Percentiles rank a stretch among this genome's conserved stretches.
Conservation (phyloP, 495 filamentous ascomycete species). For the Penicillium simplicissimum region DNA sequence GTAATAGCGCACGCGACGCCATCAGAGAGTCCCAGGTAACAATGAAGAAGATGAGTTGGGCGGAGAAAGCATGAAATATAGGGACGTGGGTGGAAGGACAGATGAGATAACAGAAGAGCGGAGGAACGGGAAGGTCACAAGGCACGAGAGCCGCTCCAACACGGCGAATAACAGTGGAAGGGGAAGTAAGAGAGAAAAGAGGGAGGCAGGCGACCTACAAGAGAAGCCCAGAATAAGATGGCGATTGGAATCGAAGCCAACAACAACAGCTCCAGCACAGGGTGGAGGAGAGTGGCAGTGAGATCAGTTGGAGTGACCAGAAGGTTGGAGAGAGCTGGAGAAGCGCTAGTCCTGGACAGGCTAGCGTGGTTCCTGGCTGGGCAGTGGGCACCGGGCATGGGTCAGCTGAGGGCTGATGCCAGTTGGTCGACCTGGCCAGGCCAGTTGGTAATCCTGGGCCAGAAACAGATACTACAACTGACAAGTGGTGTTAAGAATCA, state of each 20-base stretch:
- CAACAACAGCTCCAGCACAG: constrained; percentile 16
- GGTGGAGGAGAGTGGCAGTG: constrained; percentile 10
- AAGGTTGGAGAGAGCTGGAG: constrained; percentile 28
- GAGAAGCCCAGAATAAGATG: constrained; percentile 40
- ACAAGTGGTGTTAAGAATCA: not conserved
- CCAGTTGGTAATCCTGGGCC: constrained; percentile 7
- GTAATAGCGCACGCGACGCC: constrained; percentile 28
- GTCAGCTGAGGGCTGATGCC: constrained; percentile 4
- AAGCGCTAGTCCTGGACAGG: constrained; percentile 21
- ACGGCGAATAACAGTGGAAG: not conserved
- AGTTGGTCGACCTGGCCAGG: not conserved
- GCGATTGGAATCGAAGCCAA: constrained; percentile 22
- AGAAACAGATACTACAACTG: not conserved
- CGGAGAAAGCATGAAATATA: constrained; percentile 20
- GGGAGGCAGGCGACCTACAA: constrained; percentile 50
- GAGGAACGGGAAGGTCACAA: constrained; percentile 24
- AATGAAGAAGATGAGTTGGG: constrained; percentile 24
- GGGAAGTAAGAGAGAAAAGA: constrained; percentile 23
- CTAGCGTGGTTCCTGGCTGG: constrained; percentile 8
- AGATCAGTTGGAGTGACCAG: not conserved
- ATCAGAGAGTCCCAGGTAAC: constrained; percentile 6
- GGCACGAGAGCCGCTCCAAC: constrained; percentile 7
- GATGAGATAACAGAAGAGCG: constrained; percentile 15
- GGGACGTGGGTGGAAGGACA: constrained; percentile 11
- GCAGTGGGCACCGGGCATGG: too few species aligned